Evolutionary conservation across 1,139 yeast genomes (phyloP).

Genomic region (Sugiyamaella castrensis): DNA sequence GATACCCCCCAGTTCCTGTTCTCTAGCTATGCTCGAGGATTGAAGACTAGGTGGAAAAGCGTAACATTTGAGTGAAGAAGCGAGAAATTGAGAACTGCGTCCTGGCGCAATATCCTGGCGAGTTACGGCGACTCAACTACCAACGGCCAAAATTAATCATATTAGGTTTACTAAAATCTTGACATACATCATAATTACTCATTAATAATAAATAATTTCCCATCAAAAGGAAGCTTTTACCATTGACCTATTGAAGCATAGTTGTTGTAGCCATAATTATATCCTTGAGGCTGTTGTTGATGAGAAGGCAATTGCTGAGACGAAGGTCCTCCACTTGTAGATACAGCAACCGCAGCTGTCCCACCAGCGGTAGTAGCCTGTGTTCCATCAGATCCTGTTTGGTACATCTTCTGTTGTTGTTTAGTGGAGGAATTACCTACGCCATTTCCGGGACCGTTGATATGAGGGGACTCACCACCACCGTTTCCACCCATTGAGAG

Average conservation of each 20-base stretch:
- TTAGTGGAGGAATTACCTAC: not conserved
- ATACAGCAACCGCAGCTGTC: not conserved
- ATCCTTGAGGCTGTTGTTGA: slow-evolving; percentile 10
- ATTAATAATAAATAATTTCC: too few species aligned
- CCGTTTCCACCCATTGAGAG: not conserved
- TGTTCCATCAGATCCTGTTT: not conserved
- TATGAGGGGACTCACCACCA: slow-evolving; percentile 1
- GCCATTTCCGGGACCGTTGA: not conserved
- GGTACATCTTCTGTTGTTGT: slow-evolving; percentile 6
- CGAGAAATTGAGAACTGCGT: too few species aligned
- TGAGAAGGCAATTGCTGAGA: slow-evolving; percentile 15
- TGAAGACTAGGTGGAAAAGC: too few species aligned
- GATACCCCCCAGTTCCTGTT: too few species aligned
- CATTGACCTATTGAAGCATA: slow-evolving; percentile 11
- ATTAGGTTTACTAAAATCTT: too few species aligned
- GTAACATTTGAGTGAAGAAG: too few species aligned
- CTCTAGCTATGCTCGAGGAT: too few species aligned
- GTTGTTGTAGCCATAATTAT: slow-evolving; percentile 7
- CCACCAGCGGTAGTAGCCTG: not conserved
- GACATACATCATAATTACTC: too few species aligned
- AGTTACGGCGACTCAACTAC: too few species aligned
- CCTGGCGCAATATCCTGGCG: too few species aligned
- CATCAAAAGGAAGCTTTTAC: not conserved
- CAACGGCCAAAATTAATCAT: too few species aligned
- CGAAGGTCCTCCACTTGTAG: slow-evolving; percentile 6